phyloP scores from a whole-genome alignment of 2,329 filamentous ascomycete species.

The Dothistroma pini region DNA sequence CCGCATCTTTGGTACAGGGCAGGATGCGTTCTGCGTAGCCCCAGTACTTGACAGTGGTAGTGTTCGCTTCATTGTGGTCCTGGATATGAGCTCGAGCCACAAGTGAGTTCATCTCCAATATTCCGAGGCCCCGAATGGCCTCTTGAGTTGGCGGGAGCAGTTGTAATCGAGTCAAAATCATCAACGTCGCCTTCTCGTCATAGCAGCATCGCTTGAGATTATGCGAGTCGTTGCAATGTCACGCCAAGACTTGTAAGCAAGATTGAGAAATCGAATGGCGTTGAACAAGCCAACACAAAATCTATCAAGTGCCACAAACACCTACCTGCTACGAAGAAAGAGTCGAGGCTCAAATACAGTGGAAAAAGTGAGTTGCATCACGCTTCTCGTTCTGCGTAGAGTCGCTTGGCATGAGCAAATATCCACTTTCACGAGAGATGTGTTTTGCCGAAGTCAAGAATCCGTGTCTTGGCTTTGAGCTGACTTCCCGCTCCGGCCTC shows the following conservation, averaged over 20 bases:
- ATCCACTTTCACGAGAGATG: background rate
- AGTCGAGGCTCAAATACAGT: background rate
- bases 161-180: background rate
- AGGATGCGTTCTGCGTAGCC: slow-evolving; percentile 53
- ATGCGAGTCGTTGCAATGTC: background rate
- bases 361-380: background rate
- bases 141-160: background rate
- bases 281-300: background rate
- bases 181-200: background rate
- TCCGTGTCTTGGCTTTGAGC: background rate
- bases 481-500: background rate
- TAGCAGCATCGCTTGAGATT: background rate
- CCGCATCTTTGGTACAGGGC: slow-evolving; percentile 56
- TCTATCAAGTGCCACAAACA: background rate
- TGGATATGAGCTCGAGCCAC: slow-evolving; percentile 25
- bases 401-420: slow-evolving; percentile 1
- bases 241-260: background rate
- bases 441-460: background rate
- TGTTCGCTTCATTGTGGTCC: slow-evolving; percentile 30
- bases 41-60: slow-evolving; percentile 45
- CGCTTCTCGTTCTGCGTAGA: background rate
- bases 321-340: background rate
- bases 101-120: background rate
- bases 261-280: background rate
- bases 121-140: background rate